Evolutionary conservation across 345 rosid species (phyloP), one percentile per base, ranked within the genome.

Genomic region (Moricandia arvensis): DNA sequence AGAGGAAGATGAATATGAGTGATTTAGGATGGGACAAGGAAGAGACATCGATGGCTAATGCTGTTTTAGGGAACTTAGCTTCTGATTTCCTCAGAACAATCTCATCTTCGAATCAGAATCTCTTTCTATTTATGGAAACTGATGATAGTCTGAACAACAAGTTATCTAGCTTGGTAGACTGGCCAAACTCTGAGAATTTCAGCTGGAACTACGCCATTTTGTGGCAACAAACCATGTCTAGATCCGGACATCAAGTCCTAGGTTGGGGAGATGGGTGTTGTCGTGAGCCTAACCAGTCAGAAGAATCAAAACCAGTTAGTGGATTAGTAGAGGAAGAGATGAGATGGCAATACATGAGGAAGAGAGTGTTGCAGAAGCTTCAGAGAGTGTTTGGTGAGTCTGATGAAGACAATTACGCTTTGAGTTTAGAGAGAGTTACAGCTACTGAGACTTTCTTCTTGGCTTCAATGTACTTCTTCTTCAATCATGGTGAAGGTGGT

Each of bases 201-300:
- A 90, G 98, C 81, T 95, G 99, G 99, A 95, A 92, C 81, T 95
- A 92, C 7, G 96, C 99, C 0, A 87, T 95, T 34, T 85, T 92
- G 72, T 95, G 99, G 99, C 99, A 95, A 66, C 86, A 92, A 58
- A 90, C 97, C 12, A 79, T 86, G 82, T 92, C 94, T 37, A 90
- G 87, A 77, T 86, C 97, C 8, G 93, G 96, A 57, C 95, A 90
- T 24, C 86, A 84, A 85, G 93, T 90, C 41, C 79, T 95, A 24
- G 92, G 96, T 12, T 95, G 99, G 99, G 99, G 96, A 38, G 99
- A 95, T 70, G 97, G 99, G 73, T 91, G 86, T 37, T 92, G 97
- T 67, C 75, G 99, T 58, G 99, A 95, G 85, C 97, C 99, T 5
- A 83, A 79, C 47, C 88, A 86, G 4, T 90, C 85, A 57, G 99